phyloP scores from a whole-genome alignment of 805 yeast genomes.

The Sugiyamaella marilandica region DNA sequence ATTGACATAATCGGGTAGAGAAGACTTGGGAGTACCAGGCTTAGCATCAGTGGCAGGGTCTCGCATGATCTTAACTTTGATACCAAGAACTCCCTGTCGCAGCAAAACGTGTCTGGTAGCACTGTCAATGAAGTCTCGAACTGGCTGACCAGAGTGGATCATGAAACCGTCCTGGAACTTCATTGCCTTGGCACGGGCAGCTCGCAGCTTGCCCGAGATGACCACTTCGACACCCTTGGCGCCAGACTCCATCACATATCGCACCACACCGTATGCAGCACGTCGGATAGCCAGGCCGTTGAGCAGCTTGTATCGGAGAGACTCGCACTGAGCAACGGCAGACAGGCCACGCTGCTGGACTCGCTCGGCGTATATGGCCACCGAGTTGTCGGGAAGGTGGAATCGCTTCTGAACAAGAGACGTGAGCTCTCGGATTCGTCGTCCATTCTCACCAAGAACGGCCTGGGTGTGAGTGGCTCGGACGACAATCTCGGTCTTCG shows the following conservation, averaged over 20 bases:
- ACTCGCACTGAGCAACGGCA: conserved; percentile 99
- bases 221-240: conserved; percentile 99
- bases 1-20: conserved; percentile 93
- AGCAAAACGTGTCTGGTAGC: conserved; percentile 99
- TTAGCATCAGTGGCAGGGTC: conserved; percentile 64
- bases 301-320: conserved; percentile 94
- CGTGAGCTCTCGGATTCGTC: conserved; percentile 98
- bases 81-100: conserved; percentile 99
- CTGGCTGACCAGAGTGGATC: conserved; percentile 99
- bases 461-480: conserved; percentile 99
- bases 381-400: conserved; percentile 89
- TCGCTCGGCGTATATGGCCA: conserved; percentile 96
- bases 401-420: conserved; percentile 98
- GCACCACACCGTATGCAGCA: conserved; percentile 99
- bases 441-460: conserved; percentile 99
- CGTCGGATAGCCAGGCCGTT: conserved; percentile 99
- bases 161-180: conserved; percentile 99
- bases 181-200: conserved; percentile 99
- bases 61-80: conserved; percentile 98
- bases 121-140: conserved; percentile 94
- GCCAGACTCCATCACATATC: conserved; percentile 99
- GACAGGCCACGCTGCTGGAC: conserved; percentile 99
- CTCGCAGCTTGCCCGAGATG: conserved; percentile 98
- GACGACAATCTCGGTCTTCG: conserved; percentile 96
- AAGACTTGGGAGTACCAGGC: conserved; percentile 38